These are phyloP conservation scores for Oryza australiensis DNA, from an alignment of 176 grass and related monocot species.

Conservation along the genomic window DNA sequence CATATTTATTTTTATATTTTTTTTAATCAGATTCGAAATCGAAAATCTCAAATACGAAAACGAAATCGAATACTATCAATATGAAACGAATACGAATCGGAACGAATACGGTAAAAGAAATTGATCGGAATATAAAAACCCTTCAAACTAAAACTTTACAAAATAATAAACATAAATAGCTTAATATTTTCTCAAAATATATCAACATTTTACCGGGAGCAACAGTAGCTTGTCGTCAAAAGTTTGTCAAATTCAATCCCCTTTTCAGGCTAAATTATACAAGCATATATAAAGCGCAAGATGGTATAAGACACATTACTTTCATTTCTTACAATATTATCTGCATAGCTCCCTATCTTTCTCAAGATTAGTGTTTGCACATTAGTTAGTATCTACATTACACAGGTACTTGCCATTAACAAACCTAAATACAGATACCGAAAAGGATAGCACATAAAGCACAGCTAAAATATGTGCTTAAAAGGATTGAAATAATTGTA, in stretches of 20 bases:
- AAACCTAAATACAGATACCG: not conserved
- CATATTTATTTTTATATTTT: no score
- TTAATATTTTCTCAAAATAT: no score
- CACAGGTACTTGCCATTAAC: not conserved
- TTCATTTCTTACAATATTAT: not conserved
- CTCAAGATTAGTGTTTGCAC: not conserved
- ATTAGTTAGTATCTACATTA: slow-evolving; percentile 9
- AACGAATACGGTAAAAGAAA: no score
- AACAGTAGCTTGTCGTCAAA: not conserved
- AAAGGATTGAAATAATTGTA: not conserved
- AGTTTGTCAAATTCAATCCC: not conserved
- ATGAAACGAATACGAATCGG: no score
- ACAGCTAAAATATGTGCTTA: not conserved
- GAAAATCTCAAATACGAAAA: no score
- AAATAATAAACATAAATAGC: no score
- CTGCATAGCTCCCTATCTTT: not conserved
- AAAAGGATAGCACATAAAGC: not conserved
- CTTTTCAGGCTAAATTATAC: not conserved
- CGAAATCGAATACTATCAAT: no score
- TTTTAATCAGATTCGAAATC: no score
- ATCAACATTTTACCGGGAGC: no score
- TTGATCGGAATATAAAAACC: no score
- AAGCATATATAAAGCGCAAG: not conserved
- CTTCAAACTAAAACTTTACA: no score
- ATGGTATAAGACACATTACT: not conserved